phyloP scores from a whole-genome alignment of 2,329 filamentous ascomycete genomes.

The Monilinia fructicola region DNA sequence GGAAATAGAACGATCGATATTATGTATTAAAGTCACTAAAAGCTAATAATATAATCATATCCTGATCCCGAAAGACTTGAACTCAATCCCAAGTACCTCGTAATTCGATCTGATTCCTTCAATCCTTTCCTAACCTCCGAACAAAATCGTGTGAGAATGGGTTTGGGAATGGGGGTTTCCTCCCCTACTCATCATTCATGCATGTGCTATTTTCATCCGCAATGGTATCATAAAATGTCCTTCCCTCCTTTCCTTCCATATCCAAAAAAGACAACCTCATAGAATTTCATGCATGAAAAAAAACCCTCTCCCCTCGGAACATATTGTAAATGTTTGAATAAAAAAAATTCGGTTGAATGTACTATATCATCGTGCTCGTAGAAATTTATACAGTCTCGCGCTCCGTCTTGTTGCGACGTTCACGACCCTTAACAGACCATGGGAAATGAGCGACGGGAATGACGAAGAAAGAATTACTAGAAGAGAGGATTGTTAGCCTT shows the following conservation, averaged over 20 bases:
- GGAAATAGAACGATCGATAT: not conserved
- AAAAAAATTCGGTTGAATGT: not conserved
- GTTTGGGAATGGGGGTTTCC: not conserved
- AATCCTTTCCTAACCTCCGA: not conserved
- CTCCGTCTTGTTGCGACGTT: constrained; percentile 55
- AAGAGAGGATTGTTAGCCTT: constrained; percentile 40
- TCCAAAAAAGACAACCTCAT: not conserved
- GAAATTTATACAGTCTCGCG: constrained; percentile 35
- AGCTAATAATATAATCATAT: not conserved
- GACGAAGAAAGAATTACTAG: constrained; percentile 83
- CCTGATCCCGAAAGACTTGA: not conserved
- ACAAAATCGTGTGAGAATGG: not conserved
- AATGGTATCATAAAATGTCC: not conserved
- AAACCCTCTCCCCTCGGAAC: not conserved
- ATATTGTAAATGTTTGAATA: not conserved
- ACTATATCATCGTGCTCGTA: not conserved
- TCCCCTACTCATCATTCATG: not conserved
- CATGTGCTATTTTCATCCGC: not conserved
- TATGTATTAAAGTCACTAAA: not conserved
- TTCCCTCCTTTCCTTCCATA: not conserved
- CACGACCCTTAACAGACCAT: constrained; percentile 78
- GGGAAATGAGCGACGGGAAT: constrained; percentile 93
- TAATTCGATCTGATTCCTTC: not conserved
- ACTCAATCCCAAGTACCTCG: not conserved
- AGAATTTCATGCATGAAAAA: not conserved